A percentile compares a stretch with the other conserved stretches of the same genome.
Evolutionary conservation across 257 asterid genomes (phyloP).

Genomic region (Cordia subcordata): DNA sequence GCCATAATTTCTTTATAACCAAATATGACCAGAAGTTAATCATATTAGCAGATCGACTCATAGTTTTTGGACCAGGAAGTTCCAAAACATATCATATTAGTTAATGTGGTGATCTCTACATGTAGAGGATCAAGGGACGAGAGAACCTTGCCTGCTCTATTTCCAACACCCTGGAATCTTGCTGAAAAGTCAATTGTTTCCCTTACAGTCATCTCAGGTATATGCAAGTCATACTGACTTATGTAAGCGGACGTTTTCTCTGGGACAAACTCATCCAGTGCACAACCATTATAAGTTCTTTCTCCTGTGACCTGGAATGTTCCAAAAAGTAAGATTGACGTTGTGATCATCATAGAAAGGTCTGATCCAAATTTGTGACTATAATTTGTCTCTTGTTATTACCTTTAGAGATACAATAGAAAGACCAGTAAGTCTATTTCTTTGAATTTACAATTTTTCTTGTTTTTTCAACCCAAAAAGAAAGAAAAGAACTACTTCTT

Average conservation of each 20-base stretch:
- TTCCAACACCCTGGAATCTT: constrained; percentile 53
- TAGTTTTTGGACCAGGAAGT: too few species aligned
- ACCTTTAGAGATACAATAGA: too few species aligned
- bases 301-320: constrained; percentile 46
- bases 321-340: neutral
- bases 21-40: neutral
- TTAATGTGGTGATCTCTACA: neutral
- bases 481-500: too few species aligned
- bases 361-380: too few species aligned
- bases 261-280: constrained; percentile 47
- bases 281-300: constrained; percentile 44
- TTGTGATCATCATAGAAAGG: neutral
- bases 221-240: constrained; percentile 54
- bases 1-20: constrained; percentile 34
- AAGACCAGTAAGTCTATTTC: too few species aligned
- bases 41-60: neutral
- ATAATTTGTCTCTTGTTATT: too few species aligned
- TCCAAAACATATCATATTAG: too few species aligned
- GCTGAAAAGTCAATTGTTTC: constrained; percentile 51
- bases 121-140: neutral
- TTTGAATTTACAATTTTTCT: too few species aligned
- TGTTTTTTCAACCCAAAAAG: too few species aligned
- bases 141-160: constrained; percentile 39
- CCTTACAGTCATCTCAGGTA: constrained; percentile 59
- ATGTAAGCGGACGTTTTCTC: constrained; percentile 61